Evolutionary conservation across 352 stramenopile species (phyloP).

Genomic region (Thraustochytrium striatum): DNA sequence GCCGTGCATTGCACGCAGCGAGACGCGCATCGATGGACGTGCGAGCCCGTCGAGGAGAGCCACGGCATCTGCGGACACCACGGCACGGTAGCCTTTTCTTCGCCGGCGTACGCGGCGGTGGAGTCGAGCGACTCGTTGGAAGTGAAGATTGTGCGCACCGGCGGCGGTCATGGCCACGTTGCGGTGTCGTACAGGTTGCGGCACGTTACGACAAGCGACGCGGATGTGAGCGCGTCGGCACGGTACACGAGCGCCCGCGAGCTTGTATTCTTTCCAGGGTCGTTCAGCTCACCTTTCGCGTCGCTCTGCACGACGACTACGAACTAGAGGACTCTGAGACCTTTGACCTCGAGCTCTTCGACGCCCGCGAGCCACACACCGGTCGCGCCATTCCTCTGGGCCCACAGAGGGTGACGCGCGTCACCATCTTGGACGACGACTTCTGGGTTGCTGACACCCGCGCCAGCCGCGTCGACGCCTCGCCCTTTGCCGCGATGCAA

Average conservation of each 20-base stretch:
- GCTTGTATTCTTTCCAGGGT: constrained; percentile 73
- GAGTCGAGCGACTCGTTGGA: constrained; percentile 69
- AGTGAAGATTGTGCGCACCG: constrained; percentile 74
- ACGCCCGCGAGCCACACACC: constrained; percentile 47
- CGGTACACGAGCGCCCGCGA: constrained; percentile 75
- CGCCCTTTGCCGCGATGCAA: constrained; percentile 7
- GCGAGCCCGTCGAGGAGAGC: constrained; percentile 58
- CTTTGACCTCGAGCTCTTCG: constrained; percentile 55
- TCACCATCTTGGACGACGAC: constrained; percentile 65
- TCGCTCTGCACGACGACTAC: constrained; percentile 85
- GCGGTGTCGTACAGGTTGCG: constrained; percentile 72
- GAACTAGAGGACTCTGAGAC: constrained; percentile 60
- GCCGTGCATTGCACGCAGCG: constrained; percentile 25
- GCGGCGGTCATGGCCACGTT: constrained; percentile 72
- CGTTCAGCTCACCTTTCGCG: constrained; percentile 73
- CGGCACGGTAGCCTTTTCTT: constrained; percentile 78
- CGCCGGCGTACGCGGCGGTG: constrained; percentile 71
- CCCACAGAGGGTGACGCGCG: constrained; percentile 55
- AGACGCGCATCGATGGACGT: constrained; percentile 61
- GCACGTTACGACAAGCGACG: constrained; percentile 67
- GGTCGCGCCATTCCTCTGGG: constrained; percentile 46
- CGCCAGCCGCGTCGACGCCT: background rate
- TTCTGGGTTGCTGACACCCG: constrained; percentile 18
- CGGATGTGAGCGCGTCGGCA: constrained; percentile 74
- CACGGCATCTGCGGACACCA: constrained; percentile 81